Base-by-base conservation (phyloP, 331 rosid species). In the Malus hybrid region DNA sequence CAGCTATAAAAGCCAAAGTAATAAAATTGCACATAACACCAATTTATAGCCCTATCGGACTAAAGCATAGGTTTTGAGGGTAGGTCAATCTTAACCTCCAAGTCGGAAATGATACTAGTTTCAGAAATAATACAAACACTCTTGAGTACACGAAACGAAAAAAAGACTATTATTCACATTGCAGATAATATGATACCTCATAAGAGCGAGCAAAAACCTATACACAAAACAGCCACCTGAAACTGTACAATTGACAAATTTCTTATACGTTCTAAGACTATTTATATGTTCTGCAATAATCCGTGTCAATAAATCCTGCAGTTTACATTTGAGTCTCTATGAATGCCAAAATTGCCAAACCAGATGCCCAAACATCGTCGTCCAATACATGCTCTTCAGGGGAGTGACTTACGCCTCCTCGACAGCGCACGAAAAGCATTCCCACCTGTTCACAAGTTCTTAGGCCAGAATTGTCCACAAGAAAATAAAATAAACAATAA, bases 381-480 rank as follows among this genome's bases (percentile, higher is more conserved):
- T 92, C 97, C 84, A 87, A 72, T 59, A 94, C 97, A 76, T 88
- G 85, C 57, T 94, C 96, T 54, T 85, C 88, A 1, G 97, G 97
- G 11, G 99, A 94, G 83, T 94, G 99, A 84, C 99, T 94, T 50
- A 84, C 65, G 69, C 99, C 97, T 77, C 97, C 99, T 1, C 97
- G 95, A 77, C 99, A 94, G 1, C 96, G 97, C 76, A 94, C 97
- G 14, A 94, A 92, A 42, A 94, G 81, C 99, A 94, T 94, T 20
- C 93, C 97, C 16, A 92, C 92, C 99, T 94, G 88, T 63, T 77
- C 85, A 78, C 72, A 54, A 31, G 42, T 70, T 74, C 48, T 55
- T 1, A 22, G 16, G 64, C 18, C 6, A 60, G 32, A 60, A 11
- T 60, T 22, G 7, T 24, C 1, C 4, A 60, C 1, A 10, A 24